These are phyloP conservation scores for Solanum hybrid DNA, from an alignment of 305 asterid species.

Conservation along the genomic window DNA sequence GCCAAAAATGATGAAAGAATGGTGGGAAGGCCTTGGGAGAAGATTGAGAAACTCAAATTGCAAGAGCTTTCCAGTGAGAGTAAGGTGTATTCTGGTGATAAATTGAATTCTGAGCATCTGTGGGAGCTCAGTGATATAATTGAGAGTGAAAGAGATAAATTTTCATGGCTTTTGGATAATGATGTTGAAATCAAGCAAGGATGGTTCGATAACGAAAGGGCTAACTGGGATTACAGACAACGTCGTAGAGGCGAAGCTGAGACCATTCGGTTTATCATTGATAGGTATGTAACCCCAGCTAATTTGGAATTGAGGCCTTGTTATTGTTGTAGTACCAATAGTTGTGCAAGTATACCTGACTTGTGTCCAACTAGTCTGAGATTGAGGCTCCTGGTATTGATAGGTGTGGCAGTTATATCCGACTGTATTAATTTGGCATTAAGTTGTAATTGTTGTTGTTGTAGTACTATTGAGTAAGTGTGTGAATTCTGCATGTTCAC, in stretches of 20 bases:
- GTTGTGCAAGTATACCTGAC: background rate
- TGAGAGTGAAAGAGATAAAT: slow-evolving; percentile 65
- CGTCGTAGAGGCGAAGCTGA: slow-evolving; percentile 47
- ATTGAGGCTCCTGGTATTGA: background rate
- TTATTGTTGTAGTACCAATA: background rate
- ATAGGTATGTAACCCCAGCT: background rate
- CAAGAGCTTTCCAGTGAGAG: slow-evolving; percentile 45
- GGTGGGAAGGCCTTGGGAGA: slow-evolving; percentile 90
- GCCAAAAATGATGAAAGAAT: slow-evolving; percentile 23
- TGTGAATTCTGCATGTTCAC: background rate
- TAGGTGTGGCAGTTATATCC: background rate
- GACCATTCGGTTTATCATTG: slow-evolving; percentile 29
- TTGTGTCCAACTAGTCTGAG: background rate
- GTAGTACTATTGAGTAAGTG: background rate
- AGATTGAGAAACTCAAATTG: slow-evolving; percentile 52
- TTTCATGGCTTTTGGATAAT: slow-evolving; percentile 73
- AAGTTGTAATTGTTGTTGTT: background rate
- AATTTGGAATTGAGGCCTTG: background rate
- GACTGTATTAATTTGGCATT: background rate
- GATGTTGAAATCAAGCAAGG: slow-evolving; percentile 57
- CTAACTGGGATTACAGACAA: slow-evolving; percentile 43
- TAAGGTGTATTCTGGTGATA: slow-evolving; percentile 36
- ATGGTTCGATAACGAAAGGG: slow-evolving; percentile 29
- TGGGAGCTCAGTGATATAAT: slow-evolving; percentile 66
- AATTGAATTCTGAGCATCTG: slow-evolving; percentile 49